These are phyloP conservation scores for Neurospora sp. DNA, from an alignment of 2,329 filamentous ascomycete species.

Conservation along the genomic window DNA sequence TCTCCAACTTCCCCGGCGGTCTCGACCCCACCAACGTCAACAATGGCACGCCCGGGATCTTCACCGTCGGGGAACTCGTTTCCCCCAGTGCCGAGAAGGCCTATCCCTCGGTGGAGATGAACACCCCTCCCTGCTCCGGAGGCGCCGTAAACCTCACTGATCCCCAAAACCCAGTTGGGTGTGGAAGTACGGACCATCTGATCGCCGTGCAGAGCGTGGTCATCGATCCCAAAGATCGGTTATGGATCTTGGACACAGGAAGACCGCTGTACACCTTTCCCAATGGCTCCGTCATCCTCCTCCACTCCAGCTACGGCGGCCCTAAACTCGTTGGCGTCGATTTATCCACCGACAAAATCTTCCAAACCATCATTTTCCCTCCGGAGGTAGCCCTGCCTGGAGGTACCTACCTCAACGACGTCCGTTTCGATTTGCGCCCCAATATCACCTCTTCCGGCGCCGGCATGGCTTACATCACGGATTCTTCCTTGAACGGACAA, in stretches of 20 bases:
- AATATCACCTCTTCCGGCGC: not conserved
- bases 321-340: not conserved
- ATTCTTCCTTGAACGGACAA: not conserved
- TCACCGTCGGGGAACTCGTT: not conserved
- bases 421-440: not conserved
- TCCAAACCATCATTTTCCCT: not conserved
- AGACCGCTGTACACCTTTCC: not conserved
- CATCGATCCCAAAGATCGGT: not conserved
- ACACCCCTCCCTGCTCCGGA: not conserved
- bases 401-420: not conserved
- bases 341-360: not conserved
- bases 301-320: not conserved
- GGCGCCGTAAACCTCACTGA: not conserved
- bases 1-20: not conserved
- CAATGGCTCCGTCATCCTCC: not conserved
- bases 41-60: not conserved
- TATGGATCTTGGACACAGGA: not conserved
- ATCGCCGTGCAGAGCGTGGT: not conserved
- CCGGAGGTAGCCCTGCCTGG: not conserved
- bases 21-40: not conserved
- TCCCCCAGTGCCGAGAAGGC: not conserved
- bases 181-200: not conserved
- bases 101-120: not conserved
- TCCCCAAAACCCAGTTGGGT: not conserved
- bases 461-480: not conserved